Percentiles rank a stretch among this genome's conserved stretches.
phyloP scores from a whole-genome alignment of 768 basidiomycete genomes.

The Phlebiopsis flavidoalba region DNA sequence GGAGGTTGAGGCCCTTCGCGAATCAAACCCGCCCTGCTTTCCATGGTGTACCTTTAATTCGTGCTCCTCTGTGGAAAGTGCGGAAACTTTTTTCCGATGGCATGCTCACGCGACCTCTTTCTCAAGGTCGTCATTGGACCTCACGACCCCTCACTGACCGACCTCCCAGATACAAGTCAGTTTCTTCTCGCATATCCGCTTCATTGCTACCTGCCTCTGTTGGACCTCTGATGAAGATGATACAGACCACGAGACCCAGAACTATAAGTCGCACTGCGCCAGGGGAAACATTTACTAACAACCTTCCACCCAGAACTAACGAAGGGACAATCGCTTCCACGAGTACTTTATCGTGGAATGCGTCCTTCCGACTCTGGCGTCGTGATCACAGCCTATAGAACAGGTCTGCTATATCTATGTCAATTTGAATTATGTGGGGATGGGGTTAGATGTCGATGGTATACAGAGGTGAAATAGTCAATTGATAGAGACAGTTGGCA shows the following conservation, averaged over 20 bases:
- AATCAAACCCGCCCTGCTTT: constrained; percentile 62
- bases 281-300: constrained; percentile 81
- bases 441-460: neutral
- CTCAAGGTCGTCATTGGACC: constrained; percentile 57
- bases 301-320: constrained; percentile 96
- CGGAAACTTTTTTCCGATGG: too few species aligned
- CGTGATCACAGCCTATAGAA: neutral
- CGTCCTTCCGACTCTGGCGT: constrained; percentile 31
- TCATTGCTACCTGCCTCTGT: constrained; percentile 40
- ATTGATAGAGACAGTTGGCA: neutral
- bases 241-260: constrained; percentile 46
- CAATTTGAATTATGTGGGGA: neutral
- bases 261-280: constrained; percentile 80
- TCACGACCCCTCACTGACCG: constrained; percentile 41
- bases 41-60: constrained; percentile 87
- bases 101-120: neutral
- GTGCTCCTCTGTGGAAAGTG: constrained; percentile 80
- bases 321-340: constrained; percentile 80
- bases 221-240: constrained; percentile 36
- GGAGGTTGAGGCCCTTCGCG: constrained; percentile 53
- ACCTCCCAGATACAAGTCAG: constrained; percentile 59
- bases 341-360: constrained; percentile 84
- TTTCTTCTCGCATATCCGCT: constrained; percentile 65
- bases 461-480: neutral
- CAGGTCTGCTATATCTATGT: neutral